A percentile compares a stretch with the other conserved stretches of the same genome.
Evolutionary conservation across 2,329 filamentous ascomycete species (phyloP).

Genomic region (Tolypocladium paradoxum): DNA sequence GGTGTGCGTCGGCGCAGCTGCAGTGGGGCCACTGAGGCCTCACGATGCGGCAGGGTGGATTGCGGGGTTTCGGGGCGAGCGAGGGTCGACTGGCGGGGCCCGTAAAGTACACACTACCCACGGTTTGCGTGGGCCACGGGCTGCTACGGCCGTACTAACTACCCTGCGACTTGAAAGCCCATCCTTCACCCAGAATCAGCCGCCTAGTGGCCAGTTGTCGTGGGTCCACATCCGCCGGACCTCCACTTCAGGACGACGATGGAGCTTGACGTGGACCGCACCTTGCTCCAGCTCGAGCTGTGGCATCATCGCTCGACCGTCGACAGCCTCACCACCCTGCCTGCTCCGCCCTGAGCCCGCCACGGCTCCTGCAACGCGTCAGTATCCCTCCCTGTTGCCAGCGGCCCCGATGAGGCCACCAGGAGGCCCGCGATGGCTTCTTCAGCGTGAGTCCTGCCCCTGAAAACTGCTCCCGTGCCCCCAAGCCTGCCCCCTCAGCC

Average conservation of each 20-base stretch:
- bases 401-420: conserved; percentile 2
- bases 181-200: not conserved
- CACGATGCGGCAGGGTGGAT: conserved; percentile 13
- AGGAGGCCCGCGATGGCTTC: conserved; percentile 12
- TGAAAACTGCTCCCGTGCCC: not conserved
- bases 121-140: not conserved
- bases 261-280: not conserved
- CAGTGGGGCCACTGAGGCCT: not conserved
- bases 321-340: not conserved
- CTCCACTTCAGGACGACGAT: not conserved
- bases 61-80: conserved; percentile 14
- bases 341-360: not conserved
- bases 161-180: not conserved
- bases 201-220: not conserved
- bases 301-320: not conserved
- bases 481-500: conserved; percentile 4
- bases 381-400: not conserved
- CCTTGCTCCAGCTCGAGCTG: not conserved
- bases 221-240: not conserved
- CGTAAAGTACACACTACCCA: not conserved
- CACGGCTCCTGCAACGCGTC: not conserved
- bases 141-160: not conserved
- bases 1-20: not conserved
- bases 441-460: conserved; percentile 13
- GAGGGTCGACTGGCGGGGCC: not conserved